Evolutionary conservation across 805 yeast species (phyloP).

Genomic region (Tetrapisispora nanseiensis): DNA sequence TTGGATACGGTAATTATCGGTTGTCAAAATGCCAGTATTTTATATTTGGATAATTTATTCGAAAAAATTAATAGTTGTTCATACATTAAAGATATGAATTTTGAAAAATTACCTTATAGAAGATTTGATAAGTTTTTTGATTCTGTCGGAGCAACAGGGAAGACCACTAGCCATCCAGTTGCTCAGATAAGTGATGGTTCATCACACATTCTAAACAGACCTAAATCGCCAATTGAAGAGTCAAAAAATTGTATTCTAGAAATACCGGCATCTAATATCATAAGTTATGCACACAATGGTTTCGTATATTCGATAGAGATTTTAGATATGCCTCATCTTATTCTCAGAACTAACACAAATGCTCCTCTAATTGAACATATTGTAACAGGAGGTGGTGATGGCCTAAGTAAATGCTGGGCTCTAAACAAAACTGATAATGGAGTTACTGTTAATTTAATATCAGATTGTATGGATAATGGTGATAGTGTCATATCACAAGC

Average conservation of each 20-base stretch:
- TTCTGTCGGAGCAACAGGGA: conserved; percentile 76
- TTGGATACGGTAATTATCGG: conserved; percentile 67
- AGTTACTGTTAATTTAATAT: conserved; percentile 9
- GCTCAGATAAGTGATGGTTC: neutral
- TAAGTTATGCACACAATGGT: conserved; percentile 85
- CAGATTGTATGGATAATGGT: conserved; percentile 38
- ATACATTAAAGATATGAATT: conserved; percentile 16
- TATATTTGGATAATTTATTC: conserved; percentile 47
- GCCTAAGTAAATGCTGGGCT: conserved; percentile 74
- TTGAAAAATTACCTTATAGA: conserved; percentile 44
- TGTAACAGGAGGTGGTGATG: conserved; percentile 88
- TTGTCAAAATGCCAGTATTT: conserved; percentile 82
- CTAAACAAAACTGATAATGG: conserved; percentile 20
- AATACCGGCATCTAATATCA: conserved; percentile 54
- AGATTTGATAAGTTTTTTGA: conserved; percentile 82
- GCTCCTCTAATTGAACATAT: neutral
- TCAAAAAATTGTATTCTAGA: conserved; percentile 40
- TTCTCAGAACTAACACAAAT: neutral
- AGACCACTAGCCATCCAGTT: neutral
- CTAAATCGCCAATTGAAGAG: neutral
- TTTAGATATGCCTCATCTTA: conserved; percentile 1
- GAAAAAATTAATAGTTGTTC: conserved; percentile 12
- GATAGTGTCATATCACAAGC: conserved; percentile 67
- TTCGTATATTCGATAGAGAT: conserved; percentile 60
- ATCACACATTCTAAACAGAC: neutral